These are phyloP conservation scores for Endocarpon pusillum DNA, from an alignment of 495 filamentous ascomycete genomes.

Conservation along the genomic window DNA sequence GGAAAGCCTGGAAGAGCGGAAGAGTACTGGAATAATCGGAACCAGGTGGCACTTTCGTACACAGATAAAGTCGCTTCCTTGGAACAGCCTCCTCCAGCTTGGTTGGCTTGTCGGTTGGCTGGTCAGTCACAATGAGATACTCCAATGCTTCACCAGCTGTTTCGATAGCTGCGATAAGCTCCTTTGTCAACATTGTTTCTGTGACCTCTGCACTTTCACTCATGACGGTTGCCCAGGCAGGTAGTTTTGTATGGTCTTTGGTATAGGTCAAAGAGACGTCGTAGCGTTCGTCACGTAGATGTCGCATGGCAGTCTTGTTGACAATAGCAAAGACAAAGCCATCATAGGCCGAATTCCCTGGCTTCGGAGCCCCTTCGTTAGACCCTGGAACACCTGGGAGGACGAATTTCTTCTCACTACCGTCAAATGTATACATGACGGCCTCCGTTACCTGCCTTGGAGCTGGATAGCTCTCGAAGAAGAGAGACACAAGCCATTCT, in stretches of 20 bases:
- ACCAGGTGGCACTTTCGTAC: conserved; percentile 45
- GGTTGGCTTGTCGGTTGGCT: conserved; percentile 74
- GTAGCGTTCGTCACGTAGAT: conserved; percentile 80
- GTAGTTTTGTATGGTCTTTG: conserved; percentile 78
- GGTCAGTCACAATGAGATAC: conserved; percentile 77
- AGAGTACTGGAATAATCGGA: conserved; percentile 46
- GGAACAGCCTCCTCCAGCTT: conserved; percentile 79
- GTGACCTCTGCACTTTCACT: conserved; percentile 90
- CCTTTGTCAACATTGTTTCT: conserved; percentile 67
- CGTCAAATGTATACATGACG: conserved; percentile 73
- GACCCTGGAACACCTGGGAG: conserved; percentile 36
- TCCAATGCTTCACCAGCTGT: conserved; percentile 69
- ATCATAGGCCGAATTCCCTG: conserved; percentile 61
- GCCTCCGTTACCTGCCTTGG: conserved; percentile 59
- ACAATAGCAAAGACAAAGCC: conserved; percentile 90
- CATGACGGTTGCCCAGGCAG: conserved; percentile 89
- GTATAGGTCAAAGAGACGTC: conserved; percentile 84
- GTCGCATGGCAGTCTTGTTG: conserved; percentile 86
- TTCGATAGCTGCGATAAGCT: conserved; percentile 66
- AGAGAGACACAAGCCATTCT: conserved; percentile 52
- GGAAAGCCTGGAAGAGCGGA: conserved; percentile 66
- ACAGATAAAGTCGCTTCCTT: conserved; percentile 72
- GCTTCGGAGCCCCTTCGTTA: conserved; percentile 18
- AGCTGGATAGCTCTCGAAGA: conserved; percentile 55
- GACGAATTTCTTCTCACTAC: conserved; percentile 63